phyloP scores from a whole-genome alignment of 768 basidiomycete species.

The Kwoniella botswanensis region DNA sequence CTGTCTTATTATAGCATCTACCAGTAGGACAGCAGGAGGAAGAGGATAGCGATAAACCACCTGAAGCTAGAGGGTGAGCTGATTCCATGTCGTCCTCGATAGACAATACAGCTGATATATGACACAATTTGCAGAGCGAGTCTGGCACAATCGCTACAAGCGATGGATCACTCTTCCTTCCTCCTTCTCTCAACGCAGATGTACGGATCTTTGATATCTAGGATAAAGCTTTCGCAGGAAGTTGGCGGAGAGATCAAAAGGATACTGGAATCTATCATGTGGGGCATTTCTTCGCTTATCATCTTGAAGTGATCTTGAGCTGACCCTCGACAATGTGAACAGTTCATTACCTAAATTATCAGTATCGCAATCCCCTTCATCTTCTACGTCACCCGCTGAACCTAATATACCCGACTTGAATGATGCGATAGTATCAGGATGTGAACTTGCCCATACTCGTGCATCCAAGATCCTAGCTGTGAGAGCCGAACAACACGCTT shows the following conservation, averaged over 20 bases:
- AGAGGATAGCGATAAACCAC: constrained; percentile 60
- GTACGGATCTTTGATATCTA: constrained; percentile 68
- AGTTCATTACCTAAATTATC: constrained; percentile 21
- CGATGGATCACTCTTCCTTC: constrained; percentile 73
- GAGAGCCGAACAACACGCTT: constrained; percentile 78
- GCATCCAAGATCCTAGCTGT: constrained; percentile 76
- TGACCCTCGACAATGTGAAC: not conserved
- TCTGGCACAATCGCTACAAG: constrained; percentile 67
- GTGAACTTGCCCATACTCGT: constrained; percentile 83
- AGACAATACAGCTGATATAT: not conserved
- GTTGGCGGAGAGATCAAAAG: constrained; percentile 60
- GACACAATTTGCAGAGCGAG: constrained; percentile 43
- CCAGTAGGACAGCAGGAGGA: constrained; percentile 66
- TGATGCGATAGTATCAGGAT: constrained; percentile 77
- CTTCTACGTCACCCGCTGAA: constrained; percentile 10
- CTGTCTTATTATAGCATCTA: constrained; percentile 63
- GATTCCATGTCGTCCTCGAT: not conserved
- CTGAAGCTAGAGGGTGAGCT: constrained; percentile 52
- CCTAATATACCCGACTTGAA: constrained; percentile 63
- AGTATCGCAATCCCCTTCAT: constrained; percentile 16
- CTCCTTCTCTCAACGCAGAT: constrained; percentile 67
- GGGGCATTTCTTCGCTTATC: constrained; percentile 9
- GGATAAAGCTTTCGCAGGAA: constrained; percentile 69
- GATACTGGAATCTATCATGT: constrained; percentile 37
- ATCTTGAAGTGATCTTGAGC: not conserved